Conservation (phyloP, 495 filamentous ascomycete species). For the Parmelia sp. region DNA sequence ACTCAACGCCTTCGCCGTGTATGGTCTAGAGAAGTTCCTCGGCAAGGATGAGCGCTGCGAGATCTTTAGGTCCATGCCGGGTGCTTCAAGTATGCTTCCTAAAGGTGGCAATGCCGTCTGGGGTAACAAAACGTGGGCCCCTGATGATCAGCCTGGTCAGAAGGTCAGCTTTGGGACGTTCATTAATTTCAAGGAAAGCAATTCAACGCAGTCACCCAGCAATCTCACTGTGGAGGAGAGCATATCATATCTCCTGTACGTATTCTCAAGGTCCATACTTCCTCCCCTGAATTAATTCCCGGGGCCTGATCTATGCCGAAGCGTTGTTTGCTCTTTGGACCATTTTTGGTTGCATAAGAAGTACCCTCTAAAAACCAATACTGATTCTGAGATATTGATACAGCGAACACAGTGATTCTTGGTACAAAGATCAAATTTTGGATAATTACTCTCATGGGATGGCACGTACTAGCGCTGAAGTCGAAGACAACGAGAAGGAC, state of each 20-base stretch:
- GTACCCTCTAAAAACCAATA: neutral
- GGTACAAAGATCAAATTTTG: slow-evolving; percentile 70
- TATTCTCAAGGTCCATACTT: neutral
- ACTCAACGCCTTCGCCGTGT: slow-evolving; percentile 94
- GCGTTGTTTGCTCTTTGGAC: neutral
- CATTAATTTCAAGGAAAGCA: slow-evolving; percentile 73
- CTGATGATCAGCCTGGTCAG: slow-evolving; percentile 75
- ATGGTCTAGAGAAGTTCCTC: slow-evolving; percentile 93
- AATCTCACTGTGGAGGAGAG: slow-evolving; percentile 80
- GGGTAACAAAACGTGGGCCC: slow-evolving; percentile 85
- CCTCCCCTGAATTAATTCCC: neutral
- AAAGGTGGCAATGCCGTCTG: slow-evolving; percentile 90
- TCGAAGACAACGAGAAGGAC: slow-evolving; percentile 78
- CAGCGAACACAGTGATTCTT: slow-evolving; percentile 61
- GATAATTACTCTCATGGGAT: slow-evolving; percentile 81
- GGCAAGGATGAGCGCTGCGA: slow-evolving; percentile 82
- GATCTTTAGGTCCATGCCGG: slow-evolving; percentile 95
- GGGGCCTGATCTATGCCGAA: neutral
- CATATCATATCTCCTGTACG: slow-evolving; percentile 61
- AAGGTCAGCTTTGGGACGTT: slow-evolving; percentile 69
- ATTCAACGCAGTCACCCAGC: slow-evolving; percentile 52
- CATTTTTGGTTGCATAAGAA: neutral
- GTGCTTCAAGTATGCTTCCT: slow-evolving; percentile 93
- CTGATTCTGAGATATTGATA: neutral
- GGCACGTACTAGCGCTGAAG: slow-evolving; percentile 71